A percentile compares a stretch with the other conserved stretches of the same genome.
Evolutionary conservation across 495 filamentous ascomycete species (phyloP).

Genomic region (Chlorociboria aeruginascens): DNA sequence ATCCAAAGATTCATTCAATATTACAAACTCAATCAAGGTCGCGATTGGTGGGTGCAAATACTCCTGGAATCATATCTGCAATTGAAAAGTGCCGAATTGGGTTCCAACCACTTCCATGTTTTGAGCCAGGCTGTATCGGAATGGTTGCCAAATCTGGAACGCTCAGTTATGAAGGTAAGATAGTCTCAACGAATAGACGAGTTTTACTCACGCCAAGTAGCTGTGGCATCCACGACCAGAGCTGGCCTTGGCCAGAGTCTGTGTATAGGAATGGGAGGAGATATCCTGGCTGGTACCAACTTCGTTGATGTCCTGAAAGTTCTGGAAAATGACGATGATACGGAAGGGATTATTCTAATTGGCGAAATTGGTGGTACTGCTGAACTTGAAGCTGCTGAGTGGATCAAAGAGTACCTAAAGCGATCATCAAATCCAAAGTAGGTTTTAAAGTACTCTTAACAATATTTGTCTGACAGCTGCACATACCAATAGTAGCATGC

Average conservation of each 20-base stretch:
- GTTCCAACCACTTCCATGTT: conserved; percentile 73
- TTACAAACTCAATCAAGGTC: conserved; percentile 71
- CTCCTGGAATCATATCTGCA: conserved; percentile 78
- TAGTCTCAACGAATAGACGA: conserved; percentile 8
- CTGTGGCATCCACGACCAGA: conserved; percentile 70
- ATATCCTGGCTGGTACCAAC: conserved; percentile 71
- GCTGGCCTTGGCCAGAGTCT: conserved; percentile 77
- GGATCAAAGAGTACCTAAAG: conserved; percentile 57
- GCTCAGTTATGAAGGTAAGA: conserved; percentile 57
- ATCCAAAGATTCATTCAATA: conserved; percentile 51
- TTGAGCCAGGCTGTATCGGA: conserved; percentile 60
- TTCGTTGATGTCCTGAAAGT: conserved; percentile 66
- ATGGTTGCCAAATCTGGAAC: conserved; percentile 86
- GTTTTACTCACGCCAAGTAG: conserved; percentile 19
- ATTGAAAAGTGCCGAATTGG: conserved; percentile 74
- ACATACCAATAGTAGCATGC: conserved; percentile 68
- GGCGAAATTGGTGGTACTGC: conserved; percentile 79
- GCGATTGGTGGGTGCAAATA: conserved; percentile 75
- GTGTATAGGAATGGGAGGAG: conserved; percentile 81
- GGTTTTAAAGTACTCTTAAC: conserved; percentile 16
- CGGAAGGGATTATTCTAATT: conserved; percentile 70
- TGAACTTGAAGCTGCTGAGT: conserved; percentile 72
- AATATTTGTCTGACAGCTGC: not conserved
- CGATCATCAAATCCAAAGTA: conserved; percentile 55
- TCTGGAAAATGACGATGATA: conserved; percentile 63